A percentile compares a stretch with the other conserved stretches of the same genome.
Evolutionary conservation across 192 early-diverging fungal genomes (phyloP).

Genomic region (Entomortierella beljakovae): DNA sequence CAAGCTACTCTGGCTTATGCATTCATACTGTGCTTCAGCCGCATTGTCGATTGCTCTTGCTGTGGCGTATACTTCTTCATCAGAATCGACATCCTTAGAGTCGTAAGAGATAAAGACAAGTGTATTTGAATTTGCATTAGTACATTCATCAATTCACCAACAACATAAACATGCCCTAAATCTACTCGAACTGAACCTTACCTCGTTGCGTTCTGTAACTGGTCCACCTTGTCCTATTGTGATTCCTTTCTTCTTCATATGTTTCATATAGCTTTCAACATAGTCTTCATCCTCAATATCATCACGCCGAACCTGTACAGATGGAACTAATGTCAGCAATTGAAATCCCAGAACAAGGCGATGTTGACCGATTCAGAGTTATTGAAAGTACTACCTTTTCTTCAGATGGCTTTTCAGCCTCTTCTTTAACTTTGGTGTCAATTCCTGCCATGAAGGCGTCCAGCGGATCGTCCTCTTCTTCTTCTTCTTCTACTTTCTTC

Average conservation of each 20-base stretch:
- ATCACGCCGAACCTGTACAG: slow-evolving; percentile 62
- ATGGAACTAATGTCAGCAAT: background rate
- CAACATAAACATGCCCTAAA: too few relatives aligned
- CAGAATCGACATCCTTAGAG: slow-evolving; percentile 72
- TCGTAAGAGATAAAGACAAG: background rate
- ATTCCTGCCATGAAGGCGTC: slow-evolving; percentile 90
- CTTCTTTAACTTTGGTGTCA: slow-evolving; percentile 60
- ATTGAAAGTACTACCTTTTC: slow-evolving; percentile 43
- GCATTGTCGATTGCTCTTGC: slow-evolving; percentile 74
- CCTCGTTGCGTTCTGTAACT: slow-evolving; percentile 58
- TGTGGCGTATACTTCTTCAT: slow-evolving; percentile 88
- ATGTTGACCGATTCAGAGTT: background rate
- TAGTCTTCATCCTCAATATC: slow-evolving; percentile 83
- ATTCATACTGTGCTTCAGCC: slow-evolving; percentile 45
- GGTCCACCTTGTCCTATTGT: slow-evolving; percentile 71
- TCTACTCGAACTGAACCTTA: too few relatives aligned
- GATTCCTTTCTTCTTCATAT: slow-evolving; percentile 81
- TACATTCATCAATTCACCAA: too few relatives aligned
- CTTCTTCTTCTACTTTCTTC: slow-evolving; percentile 45
- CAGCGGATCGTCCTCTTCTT: slow-evolving; percentile 78
- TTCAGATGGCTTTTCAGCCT: slow-evolving; percentile 60
- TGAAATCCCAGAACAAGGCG: background rate
- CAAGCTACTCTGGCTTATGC: background rate
- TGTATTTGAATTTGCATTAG: background rate
- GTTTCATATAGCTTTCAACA: slow-evolving; percentile 78